phyloP scores from a whole-genome alignment of 257 asterid genomes.

The Capsicum pubescens region DNA sequence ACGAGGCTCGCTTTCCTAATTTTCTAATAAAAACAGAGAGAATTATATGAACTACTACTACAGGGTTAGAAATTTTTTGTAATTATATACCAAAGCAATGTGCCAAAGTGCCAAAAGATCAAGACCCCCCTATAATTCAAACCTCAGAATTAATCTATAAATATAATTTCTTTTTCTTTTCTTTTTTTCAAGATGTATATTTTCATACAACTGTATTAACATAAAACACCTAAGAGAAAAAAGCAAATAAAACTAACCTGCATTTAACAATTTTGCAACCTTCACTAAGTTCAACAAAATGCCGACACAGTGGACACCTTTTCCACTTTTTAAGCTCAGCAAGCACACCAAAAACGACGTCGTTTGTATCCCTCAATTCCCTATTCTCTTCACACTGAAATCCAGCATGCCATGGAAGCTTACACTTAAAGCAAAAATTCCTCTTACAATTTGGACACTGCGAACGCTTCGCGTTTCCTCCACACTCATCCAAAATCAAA shows the following conservation, averaged over 20 bases:
- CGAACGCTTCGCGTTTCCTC: constrained; percentile 52
- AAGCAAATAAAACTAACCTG: neutral
- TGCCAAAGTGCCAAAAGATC: too few species aligned
- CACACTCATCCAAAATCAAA: constrained; percentile 59
- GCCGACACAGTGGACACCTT: constrained; percentile 53
- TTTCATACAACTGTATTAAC: neutral
- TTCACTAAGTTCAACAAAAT: constrained; percentile 13
- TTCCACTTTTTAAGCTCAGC: constrained; percentile 14
- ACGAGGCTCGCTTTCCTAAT: too few species aligned
- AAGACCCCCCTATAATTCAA: neutral
- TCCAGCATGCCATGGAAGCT: constrained; percentile 64
- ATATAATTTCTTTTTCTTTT: neutral
- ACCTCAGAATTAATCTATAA: neutral
- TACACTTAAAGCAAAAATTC: constrained; percentile 62
- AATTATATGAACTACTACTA: neutral
- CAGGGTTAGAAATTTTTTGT: neutral
- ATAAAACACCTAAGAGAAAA: neutral
- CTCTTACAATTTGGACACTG: constrained; percentile 64
- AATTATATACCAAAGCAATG: neutral
- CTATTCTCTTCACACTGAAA: constrained; percentile 60
- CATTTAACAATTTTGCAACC: constrained; percentile 20
- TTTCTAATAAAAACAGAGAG: too few species aligned
- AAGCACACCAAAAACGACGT: constrained; percentile 10
- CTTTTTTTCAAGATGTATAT: neutral
- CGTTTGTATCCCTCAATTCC: constrained; percentile 45